A percentile compares a stretch with the other conserved stretches of the same genome.
These are phyloP conservation scores for Tanacetum coccineum DNA, from an alignment of 129 eudicot genomes.

Conservation along the genomic window DNA sequence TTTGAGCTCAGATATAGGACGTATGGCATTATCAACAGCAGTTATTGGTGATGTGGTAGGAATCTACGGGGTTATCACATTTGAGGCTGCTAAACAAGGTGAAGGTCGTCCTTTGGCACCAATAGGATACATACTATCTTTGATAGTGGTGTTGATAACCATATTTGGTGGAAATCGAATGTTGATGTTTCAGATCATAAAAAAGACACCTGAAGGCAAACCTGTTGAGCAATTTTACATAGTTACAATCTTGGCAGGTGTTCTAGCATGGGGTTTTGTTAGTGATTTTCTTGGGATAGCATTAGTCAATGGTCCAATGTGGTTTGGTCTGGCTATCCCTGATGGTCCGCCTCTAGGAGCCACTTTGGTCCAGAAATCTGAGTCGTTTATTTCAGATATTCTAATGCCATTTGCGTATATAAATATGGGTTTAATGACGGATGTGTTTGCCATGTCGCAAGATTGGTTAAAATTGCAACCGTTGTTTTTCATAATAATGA, in stretches of 20 bases:
- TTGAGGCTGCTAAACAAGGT: constrained; percentile 78
- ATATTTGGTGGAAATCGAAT: constrained; percentile 46
- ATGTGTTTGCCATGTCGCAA: constrained; percentile 43
- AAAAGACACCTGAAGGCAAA: constrained; percentile 66
- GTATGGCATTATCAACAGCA: constrained; percentile 59
- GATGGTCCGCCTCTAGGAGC: constrained; percentile 96
- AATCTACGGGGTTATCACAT: constrained; percentile 37
- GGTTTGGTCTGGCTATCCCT: constrained; percentile 84
- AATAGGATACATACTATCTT: constrained; percentile 42
- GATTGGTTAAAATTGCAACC: constrained; percentile 57
- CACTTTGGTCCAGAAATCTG: constrained; percentile 64
- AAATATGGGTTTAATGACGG: constrained; percentile 56
- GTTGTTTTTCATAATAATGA: constrained; percentile 44
- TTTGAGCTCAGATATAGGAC: constrained; percentile 78
- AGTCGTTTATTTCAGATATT: constrained; percentile 48
- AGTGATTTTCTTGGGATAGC: constrained; percentile 69
- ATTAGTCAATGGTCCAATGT: constrained; percentile 70
- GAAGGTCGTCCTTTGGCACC: constrained; percentile 46
- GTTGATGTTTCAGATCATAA: constrained; percentile 57
- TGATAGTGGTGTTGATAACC: constrained; percentile 9
- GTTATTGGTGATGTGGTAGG: constrained; percentile 65
- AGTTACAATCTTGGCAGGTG: constrained; percentile 49
- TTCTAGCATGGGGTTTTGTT: constrained; percentile 49
- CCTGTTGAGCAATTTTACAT: constrained; percentile 70
- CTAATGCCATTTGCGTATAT: constrained; percentile 76